Evolutionary conservation across 768 basidiomycete genomes (phyloP), one percentile per base, ranked within the genome.

Genomic region (Lentinula sp.): DNA sequence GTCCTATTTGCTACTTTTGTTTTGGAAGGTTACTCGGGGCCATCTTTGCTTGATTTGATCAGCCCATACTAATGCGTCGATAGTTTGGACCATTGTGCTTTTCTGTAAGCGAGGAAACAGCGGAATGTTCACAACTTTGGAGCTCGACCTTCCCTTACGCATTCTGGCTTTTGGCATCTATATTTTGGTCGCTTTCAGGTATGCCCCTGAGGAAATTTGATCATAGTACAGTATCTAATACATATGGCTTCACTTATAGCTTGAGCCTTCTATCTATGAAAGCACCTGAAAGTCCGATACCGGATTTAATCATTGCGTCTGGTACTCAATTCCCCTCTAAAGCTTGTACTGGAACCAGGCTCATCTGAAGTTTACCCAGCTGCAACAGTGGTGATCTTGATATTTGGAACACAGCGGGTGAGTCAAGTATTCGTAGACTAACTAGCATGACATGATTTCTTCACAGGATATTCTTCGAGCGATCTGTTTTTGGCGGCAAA

Each of bases 401-500:
- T 80, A 46, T 83, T 83, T 64, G 80, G 73, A 1, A 78, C 80
- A 1, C 80, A 81, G 64, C 69, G 59, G 54, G 79, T 76, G 68
- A 54, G 40, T 55, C 28, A 28, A 28, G 28, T 28, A 28, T 28
- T 28, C 28, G 28, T 28, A 28, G 28, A 28, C 28, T 4, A 28
- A 28, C 28, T 28, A 28, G 28, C 42, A n/a, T 0, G n/a, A 28
- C 10, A 21, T 50, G 18, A 34, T 23, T n/a, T 6, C 13, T 28
- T 16, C 31, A 1, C 32, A 5, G 75, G 79, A 80, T 63, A 74
- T 80, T 57, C 55, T 77, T 3, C 64, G 66, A 15, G 75, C 64
- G 0, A 31, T 77, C 8, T 71, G 69, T 55, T 77, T 76, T 63
- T 77, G 77, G 78, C 28, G 34, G 13, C 11, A 31, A 49, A 11